Evolutionary conservation across 345 rosid species (phyloP), one percentile per base, ranked within the genome.

Genomic region (Physaria fendleri): DNA sequence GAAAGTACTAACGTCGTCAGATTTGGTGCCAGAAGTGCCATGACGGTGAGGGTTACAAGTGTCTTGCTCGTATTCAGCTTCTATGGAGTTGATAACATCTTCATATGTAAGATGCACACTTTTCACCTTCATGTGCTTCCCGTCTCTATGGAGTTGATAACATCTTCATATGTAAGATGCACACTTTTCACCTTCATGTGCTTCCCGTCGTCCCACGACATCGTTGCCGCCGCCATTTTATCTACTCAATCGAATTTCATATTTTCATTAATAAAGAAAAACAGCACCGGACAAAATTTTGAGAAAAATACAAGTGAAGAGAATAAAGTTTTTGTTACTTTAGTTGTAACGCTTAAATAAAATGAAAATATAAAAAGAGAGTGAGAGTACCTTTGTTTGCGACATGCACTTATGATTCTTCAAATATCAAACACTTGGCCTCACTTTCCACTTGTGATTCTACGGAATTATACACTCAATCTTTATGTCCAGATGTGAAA

Each of bases 121-220:
- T n/a, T 67, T 59, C 65, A 67, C 72, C 72, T 35, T 67, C 60
- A 50, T 67, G 45, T 67, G 72, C 59, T 5, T 67, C 46, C 72
- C 72, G 10, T 28, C 32, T n/a, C n/a, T n/a, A n/a, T n/a, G n/a
- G n/a, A 67, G 22, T 67, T 67, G 37, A 67, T 67, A 9, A 67
- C 72, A 59, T 67, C 72, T 58, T 59, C 72, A 33, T 67, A 59
- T 41, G 72, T 67, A 49, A 66, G 1, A 2, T 49, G 65, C 12
- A 67, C 72, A 49, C 52, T 67, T n/a, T 67, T 59, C 65, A 67
- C 72, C 72, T 35, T 67, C 60, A 50, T 67, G 45, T 67, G 72
- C 59, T 5, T 67, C 46, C 72, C 72, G 10, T 28, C 32, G 32
- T 28, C 32, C 32, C 32, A 28, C 2, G 72, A 67, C 65, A 59